Percentiles rank a stretch among this genome's conserved stretches.
Evolutionary conservation across 192 early-diverging fungal species (phyloP).

Genomic region (Dispira parvispora): DNA sequence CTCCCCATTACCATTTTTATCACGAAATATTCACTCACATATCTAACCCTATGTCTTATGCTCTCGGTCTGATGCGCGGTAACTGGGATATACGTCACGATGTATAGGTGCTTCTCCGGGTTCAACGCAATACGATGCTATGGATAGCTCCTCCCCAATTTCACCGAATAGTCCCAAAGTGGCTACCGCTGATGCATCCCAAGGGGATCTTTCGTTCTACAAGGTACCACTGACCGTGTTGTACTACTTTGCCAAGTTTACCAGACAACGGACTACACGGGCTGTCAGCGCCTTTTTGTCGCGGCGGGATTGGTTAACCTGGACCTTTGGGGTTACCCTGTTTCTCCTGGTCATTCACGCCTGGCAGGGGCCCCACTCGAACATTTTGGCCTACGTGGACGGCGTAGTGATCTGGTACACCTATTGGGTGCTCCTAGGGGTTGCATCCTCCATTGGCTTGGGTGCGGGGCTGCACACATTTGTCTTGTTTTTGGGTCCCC

Average conservation of each 20-base stretch:
- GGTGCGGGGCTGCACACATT: slow-evolving; percentile 93
- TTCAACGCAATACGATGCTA: background rate
- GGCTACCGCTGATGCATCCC: background rate
- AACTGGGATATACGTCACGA: background rate
- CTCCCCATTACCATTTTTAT: background rate
- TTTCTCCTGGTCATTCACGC: background rate
- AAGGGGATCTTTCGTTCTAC: slow-evolving; percentile 10
- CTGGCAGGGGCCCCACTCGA: slow-evolving; percentile 1
- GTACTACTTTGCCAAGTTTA: slow-evolving; percentile 6
- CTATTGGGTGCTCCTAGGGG: slow-evolving; percentile 76
- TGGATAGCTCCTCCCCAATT: background rate
- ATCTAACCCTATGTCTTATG: background rate
- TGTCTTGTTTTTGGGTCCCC: slow-evolving; percentile 81
- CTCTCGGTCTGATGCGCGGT: background rate
- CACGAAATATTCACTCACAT: background rate
- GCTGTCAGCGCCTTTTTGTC: background rate
- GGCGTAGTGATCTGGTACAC: slow-evolving; percentile 60
- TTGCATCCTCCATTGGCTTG: slow-evolving; percentile 81
- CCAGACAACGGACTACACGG: background rate
- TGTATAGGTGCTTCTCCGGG: background rate
- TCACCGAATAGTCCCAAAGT: background rate
- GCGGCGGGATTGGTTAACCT: background rate
- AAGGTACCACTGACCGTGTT: background rate
- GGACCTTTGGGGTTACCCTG: background rate
- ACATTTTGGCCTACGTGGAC: slow-evolving; percentile 31